Conservation (phyloP, 176 grass and related monocot genomes). For the Bothriochloa decipiens region DNA sequence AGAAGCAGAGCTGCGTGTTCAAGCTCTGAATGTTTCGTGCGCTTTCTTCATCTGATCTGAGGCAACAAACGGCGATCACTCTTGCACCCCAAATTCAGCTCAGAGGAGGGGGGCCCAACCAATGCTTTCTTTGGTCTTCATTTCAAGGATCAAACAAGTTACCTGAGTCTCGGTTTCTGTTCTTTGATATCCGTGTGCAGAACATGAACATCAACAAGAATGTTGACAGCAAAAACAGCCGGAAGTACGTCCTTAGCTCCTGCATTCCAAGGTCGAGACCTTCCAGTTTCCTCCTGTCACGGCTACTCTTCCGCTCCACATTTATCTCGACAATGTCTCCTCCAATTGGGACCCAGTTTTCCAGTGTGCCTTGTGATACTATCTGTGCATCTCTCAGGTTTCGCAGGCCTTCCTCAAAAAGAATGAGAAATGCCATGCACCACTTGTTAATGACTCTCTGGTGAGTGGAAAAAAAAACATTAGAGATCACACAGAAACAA, state of each 20-base stretch:
- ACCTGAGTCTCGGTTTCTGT: slow-evolving; percentile 64
- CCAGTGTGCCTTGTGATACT: slow-evolving; percentile 34
- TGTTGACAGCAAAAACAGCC: slow-evolving; percentile 87
- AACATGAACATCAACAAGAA: slow-evolving; percentile 97
- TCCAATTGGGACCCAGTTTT: slow-evolving; percentile 49
- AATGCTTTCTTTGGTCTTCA: not conserved
- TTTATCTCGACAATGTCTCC: slow-evolving; percentile 48
- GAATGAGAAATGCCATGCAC: slow-evolving; percentile 79
- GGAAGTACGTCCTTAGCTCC: slow-evolving; percentile 92
- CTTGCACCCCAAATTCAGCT: not conserved
- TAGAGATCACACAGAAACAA: slow-evolving; percentile 15
- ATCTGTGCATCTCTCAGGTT: slow-evolving; percentile 42
- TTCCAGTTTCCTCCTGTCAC: slow-evolving; percentile 58
- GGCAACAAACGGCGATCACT: slow-evolving; percentile 16
- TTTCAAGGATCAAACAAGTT: slow-evolving; percentile 39
- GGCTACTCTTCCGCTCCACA: slow-evolving; percentile 18
- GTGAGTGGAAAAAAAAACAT: slow-evolving; percentile 3
- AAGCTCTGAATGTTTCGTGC: not conserved
- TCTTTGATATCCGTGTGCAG: slow-evolving; percentile 90
- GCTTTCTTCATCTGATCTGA: slow-evolving; percentile 40
- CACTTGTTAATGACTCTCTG: slow-evolving; percentile 84
- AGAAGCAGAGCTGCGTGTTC: not conserved
- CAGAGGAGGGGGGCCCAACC: not conserved
- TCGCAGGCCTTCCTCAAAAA: slow-evolving; percentile 72
- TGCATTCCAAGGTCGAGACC: slow-evolving; percentile 89